phyloP scores from a whole-genome alignment of 208 protist species.

The Crithidia expoeki region DNA sequence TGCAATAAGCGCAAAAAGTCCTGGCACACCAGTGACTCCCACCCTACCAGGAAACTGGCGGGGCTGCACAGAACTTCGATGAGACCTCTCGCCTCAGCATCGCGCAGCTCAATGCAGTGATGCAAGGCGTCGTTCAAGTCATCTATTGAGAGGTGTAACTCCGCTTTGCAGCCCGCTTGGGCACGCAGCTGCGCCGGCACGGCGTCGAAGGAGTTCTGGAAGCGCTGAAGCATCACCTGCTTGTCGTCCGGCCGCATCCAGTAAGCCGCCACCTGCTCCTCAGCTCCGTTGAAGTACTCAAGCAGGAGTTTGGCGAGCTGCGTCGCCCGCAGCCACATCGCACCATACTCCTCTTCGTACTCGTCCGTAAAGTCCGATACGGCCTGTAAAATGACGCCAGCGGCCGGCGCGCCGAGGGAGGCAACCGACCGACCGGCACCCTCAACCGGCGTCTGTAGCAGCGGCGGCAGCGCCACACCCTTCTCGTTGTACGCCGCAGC shows the following conservation, averaged over 20 bases:
- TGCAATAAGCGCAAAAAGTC: conserved; percentile 55
- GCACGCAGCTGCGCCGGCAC: conserved; percentile 48
- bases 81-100: conserved; percentile 41
- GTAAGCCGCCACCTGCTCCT: conserved; percentile 46
- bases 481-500: conserved; percentile 72
- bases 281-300: conserved; percentile 43
- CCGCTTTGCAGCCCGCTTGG: conserved; percentile 66
- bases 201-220: conserved; percentile 57
- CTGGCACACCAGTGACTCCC: conserved; percentile 66
- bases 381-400: conserved; percentile 42
- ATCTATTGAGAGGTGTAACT: conserved; percentile 70
- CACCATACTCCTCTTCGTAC: conserved; percentile 61
- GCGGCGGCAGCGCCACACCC: conserved; percentile 61
- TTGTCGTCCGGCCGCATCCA: conserved; percentile 71
- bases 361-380: conserved; percentile 39
- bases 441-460: conserved; percentile 40
- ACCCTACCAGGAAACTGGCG: conserved; percentile 64
- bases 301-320: conserved; percentile 48
- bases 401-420: conserved; percentile 14
- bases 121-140: conserved; percentile 54
- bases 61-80: conserved; percentile 59
- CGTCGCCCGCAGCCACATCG: conserved; percentile 36
- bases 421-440: conserved; percentile 21
- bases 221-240: conserved; percentile 63
- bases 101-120: conserved; percentile 43